A percentile compares a stretch with the other conserved stretches of the same genome.
Evolutionary conservation across 345 rosid species (phyloP).

Genomic region (Eucalyptus regnans): DNA sequence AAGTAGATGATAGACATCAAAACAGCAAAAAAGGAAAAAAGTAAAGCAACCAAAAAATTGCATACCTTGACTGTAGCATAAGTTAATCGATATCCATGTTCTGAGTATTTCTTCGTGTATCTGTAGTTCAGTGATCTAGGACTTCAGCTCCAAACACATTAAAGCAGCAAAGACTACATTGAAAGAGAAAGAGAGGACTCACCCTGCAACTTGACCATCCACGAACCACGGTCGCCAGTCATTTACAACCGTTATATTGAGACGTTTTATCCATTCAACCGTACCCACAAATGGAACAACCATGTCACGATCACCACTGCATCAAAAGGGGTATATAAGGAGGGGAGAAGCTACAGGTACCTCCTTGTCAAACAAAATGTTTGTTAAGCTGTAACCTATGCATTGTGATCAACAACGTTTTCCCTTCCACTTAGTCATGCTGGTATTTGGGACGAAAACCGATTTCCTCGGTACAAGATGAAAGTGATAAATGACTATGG

Average conservation of each 20-base stretch:
- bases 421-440: neutral
- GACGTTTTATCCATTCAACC: constrained; percentile 8
- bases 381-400: neutral
- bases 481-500: neutral
- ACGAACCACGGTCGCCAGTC: constrained; percentile 34
- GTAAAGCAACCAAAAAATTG: neutral
- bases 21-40: neutral
- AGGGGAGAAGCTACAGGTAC: neutral
- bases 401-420: neutral
- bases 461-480: neutral
- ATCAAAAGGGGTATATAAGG: neutral
- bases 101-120: constrained; percentile 10
- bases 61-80: constrained; percentile 28
- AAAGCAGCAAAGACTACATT: neutral
- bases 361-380: neutral
- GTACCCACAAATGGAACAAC: constrained; percentile 16
- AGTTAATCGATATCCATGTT: constrained; percentile 14
- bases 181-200: neutral
- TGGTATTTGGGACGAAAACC: neutral
- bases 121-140: neutral
- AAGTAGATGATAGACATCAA: neutral
- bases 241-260: constrained; percentile 4
- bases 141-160: neutral
- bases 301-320: constrained; percentile 29
- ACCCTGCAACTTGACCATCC: constrained; percentile 36